Conservation (phyloP, 768 basidiomycete species). For the Obba rivulosa region DNA sequence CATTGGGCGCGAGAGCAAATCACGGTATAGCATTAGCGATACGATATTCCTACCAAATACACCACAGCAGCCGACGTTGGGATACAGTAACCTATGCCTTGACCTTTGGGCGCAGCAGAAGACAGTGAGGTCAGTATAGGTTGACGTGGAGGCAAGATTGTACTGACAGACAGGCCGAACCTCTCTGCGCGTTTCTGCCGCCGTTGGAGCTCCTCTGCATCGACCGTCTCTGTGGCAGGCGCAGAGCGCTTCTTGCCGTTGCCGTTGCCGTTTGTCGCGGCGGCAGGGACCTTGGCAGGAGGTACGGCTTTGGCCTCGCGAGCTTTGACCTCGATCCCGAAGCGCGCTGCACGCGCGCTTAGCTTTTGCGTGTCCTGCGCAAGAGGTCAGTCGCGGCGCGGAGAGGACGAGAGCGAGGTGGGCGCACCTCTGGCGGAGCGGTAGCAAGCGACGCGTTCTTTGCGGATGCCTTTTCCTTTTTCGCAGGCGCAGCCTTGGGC, state of each 20-base stretch:
- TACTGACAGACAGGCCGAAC: constrained; percentile 37
- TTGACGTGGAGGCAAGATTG: background rate
- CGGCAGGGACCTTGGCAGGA: constrained; percentile 3
- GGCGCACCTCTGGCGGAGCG: constrained; percentile 10
- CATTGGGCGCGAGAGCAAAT: too few relatives aligned
- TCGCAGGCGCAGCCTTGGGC: constrained; percentile 22
- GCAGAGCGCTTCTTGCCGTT: constrained; percentile 27
- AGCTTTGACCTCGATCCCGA: constrained; percentile 30
- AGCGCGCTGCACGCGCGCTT: constrained; percentile 49
- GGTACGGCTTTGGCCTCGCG: background rate
- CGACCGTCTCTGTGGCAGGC: constrained; percentile 35
- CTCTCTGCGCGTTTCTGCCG: constrained; percentile 61
- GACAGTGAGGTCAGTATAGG: background rate
- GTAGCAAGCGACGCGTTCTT: constrained; percentile 4
- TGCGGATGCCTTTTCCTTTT: constrained; percentile 9
- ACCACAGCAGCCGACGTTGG: too few relatives aligned
- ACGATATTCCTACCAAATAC: too few relatives aligned
- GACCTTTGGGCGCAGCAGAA: background rate
- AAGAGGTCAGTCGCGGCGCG: background rate
- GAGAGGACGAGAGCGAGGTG: background rate
- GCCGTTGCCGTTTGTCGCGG: constrained; percentile 1
- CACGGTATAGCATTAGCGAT: too few relatives aligned
- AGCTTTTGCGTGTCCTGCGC: constrained; percentile 45
- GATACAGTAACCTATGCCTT: background rate
- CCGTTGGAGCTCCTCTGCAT: constrained; percentile 53